Evolutionary conservation across 805 yeast genomes (phyloP).

Genomic region (Nakazawaea ambrosiae): DNA sequence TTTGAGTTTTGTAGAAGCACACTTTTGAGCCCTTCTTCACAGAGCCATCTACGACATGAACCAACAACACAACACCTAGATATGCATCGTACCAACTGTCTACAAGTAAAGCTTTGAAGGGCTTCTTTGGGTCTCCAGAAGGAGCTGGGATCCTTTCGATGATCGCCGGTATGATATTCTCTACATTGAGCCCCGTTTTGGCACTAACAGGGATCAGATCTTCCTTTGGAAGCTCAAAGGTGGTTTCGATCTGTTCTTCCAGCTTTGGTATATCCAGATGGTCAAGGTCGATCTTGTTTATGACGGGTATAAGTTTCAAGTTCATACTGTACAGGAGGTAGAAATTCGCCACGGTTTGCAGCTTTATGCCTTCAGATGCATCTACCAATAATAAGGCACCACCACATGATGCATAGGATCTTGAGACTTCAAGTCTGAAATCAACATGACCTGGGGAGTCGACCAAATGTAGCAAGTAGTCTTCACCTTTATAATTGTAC

Average conservation of each 20-base stretch:
- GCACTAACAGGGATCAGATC: conserved; percentile 86
- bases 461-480: conserved; percentile 81
- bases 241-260: conserved; percentile 74
- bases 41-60: conserved; percentile 78
- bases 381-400: conserved; percentile 89
- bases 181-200: conserved; percentile 81
- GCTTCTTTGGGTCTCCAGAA: conserved; percentile 41
- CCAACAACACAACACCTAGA: conserved; percentile 82
- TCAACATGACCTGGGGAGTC: conserved; percentile 99
- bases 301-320: conserved; percentile 76
- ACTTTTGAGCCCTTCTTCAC: conserved; percentile 70
- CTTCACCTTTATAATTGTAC: conserved; percentile 58
- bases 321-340: conserved; percentile 84
- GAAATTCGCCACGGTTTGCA: conserved; percentile 97
- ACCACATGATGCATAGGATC: conserved; percentile 94
- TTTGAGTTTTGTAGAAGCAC: conserved; percentile 67
- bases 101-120: conserved; percentile 73
- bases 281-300: conserved; percentile 86
- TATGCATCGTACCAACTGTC: conserved; percentile 97
- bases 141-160: conserved; percentile 81
- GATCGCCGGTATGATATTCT: conserved; percentile 70
- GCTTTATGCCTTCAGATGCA: conserved; percentile 95
- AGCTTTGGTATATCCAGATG: conserved; percentile 80
- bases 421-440: conserved; percentile 85
- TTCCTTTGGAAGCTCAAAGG: conserved; percentile 71